Evolutionary conservation across 1,284 basidiomycete genomes (phyloP).

Genomic region (Heterobasidion occidentale): DNA sequence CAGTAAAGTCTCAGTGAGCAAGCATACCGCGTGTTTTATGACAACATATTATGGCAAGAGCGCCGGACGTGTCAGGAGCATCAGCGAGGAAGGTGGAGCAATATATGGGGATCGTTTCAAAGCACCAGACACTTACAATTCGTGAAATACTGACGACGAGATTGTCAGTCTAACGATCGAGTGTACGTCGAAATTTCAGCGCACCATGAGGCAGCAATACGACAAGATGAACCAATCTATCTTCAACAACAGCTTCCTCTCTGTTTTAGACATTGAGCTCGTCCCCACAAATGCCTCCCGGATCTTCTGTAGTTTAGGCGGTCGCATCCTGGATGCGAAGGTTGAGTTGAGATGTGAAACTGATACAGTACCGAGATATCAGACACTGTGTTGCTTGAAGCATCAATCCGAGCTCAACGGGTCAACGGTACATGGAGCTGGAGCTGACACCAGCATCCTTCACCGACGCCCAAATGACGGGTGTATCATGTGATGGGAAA

Average conservation of each 20-base stretch:
- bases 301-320: background rate
- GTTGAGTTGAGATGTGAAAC: background rate
- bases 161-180: background rate
- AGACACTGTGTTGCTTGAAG: no score
- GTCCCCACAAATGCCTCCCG: background rate
- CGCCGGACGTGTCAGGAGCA: background rate
- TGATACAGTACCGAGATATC: no score
- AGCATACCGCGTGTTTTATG: background rate
- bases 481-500: no score
- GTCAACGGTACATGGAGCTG: no score
- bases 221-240: constrained; percentile 61
- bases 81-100: background rate
- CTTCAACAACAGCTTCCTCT: constrained; percentile 44
- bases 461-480: no score
- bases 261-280: constrained; percentile 26
- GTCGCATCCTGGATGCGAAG: background rate
- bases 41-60: background rate
- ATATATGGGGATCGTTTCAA: background rate
- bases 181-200: constrained; percentile 8
- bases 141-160: constrained; percentile 45
- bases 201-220: constrained; percentile 63
- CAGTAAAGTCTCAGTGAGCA: background rate
- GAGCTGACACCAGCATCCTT: no score
- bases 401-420: no score
- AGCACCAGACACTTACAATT: constrained; percentile 36